A percentile compares a stretch with the other conserved stretches of the same genome.
Conservation (phyloP, 306 rosid genomes). For the Hippophae rhamnoides region DNA sequence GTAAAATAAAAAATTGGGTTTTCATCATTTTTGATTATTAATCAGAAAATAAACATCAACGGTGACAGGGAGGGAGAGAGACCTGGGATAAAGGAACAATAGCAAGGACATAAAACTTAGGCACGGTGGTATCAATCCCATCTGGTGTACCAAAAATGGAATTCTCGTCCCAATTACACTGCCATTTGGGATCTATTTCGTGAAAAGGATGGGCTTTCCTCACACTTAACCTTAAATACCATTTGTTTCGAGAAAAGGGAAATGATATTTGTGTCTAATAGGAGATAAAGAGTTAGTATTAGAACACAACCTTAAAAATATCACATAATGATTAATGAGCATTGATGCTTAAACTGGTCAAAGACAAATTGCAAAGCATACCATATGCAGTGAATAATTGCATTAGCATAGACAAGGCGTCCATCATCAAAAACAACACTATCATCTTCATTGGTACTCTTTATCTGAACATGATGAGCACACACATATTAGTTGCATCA, state of each 20-base stretch:
- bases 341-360: not conserved
- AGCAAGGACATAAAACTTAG: conserved; percentile 86
- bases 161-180: conserved; percentile 64
- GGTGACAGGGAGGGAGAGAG: not conserved
- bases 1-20: not conserved
- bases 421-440: conserved; percentile 16
- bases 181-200: conserved; percentile 88
- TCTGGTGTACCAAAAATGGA: conserved; percentile 73
- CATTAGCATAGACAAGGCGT: conserved; percentile 4
- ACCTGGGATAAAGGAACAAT: conserved; percentile 99
- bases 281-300: not conserved
- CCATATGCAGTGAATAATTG: conserved; percentile 20
- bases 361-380: conserved; percentile 1
- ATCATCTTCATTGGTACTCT: conserved; percentile 10
- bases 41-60: not conserved
- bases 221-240: conserved; percentile 8
- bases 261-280: conserved; percentile 12
- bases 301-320: no score
- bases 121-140: conserved; percentile 70
- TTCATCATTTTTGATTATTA: not conserved
- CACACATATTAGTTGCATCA: not conserved
- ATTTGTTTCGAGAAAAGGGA: conserved; percentile 21
- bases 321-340: no score
- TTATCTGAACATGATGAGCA: conserved; percentile 7
- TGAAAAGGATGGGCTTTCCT: conserved; percentile 59